Evolutionary conservation across 202 grass and related monocot genomes (phyloP).

Genomic region (Brachypodium distachyon): DNA sequence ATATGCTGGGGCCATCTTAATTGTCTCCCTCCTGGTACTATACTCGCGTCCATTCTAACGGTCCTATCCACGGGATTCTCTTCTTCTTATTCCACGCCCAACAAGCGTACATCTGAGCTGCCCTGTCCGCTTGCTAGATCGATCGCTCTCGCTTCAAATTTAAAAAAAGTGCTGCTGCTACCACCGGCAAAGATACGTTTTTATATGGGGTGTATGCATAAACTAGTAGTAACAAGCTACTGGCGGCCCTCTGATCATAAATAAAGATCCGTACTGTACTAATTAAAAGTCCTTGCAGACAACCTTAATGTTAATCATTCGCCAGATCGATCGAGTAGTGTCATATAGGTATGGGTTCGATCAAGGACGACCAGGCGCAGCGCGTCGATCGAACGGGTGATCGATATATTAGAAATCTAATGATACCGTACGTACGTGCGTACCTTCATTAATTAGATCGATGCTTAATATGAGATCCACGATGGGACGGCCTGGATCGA

Average conservation of each 20-base stretch:
- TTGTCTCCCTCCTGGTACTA: conserved; percentile 1
- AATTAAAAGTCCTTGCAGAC: no score
- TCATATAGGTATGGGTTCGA: no score
- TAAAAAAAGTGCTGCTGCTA: background rate
- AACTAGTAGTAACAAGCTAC: background rate
- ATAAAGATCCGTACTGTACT: background rate
- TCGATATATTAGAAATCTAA: no score
- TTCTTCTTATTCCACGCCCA: background rate
- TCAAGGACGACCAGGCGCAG: no score
- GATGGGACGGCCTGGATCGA: background rate
- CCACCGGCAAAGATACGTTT: background rate
- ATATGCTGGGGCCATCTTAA: background rate
- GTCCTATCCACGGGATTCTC: background rate
- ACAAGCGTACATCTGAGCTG: background rate
- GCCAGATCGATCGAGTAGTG: no score
- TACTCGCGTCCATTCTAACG: background rate
- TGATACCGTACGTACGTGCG: no score
- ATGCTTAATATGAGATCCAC: background rate
- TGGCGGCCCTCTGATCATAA: background rate
- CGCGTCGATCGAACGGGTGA: no score
- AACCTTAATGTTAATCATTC: no score
- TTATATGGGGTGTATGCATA: no score
- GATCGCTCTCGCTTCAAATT: conserved; percentile 27
- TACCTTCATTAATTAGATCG: no score
- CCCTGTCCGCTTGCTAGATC: background rate